Base-by-base conservation (phyloP, 2,329 filamentous ascomycete species). In the Arthrinium puccinioides region DNA sequence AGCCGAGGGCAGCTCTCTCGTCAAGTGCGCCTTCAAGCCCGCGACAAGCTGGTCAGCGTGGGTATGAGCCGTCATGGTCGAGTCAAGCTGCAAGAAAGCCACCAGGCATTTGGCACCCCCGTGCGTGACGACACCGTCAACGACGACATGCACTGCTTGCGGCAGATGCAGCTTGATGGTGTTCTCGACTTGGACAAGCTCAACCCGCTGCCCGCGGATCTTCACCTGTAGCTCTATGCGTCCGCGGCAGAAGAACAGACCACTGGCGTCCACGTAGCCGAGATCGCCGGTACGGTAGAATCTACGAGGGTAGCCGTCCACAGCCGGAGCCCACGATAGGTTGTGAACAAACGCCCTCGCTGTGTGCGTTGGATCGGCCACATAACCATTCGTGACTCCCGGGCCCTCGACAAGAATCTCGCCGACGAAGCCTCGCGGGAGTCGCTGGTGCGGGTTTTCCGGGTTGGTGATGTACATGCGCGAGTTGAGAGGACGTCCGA, bases 221-320 rank as follows among this genome's bases (percentile, higher is more conserved):
- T 75, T 75, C 23, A 74, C 61, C 49, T 74, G 70, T 1, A 59
- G 60, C 45, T 74, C 70, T 43, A 67, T 69, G 26, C 71, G 58
- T 37, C 69, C 69, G 37, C 67, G 43, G 35, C 58, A 64, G 2
- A 52, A 38, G 10, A 66, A 47, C 33, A 37, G 41, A 21, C 45
- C 53, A 20, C 44, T 40, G 5, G 43, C 32, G 7, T 31, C 25
- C 6, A 9, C 8, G 13, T 15, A 15, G 6, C 8, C 32, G 9
- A 35, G 21, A 16, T 35, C 32, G 21, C 32, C 32, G 9, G 32
- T 35, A 6, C 21, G 8, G 16, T 35, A 35, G 6, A 35, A 16
- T 10, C 21, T 8, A 10, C 32, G 7, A 6, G 6, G 19, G 10
- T 15, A 21, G 18, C 32, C 32, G 13, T 7, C 11, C 10, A 24